Conservation (phyloP, 2,329 filamentous ascomycete species). For the Sarocladium oryzae region DNA sequence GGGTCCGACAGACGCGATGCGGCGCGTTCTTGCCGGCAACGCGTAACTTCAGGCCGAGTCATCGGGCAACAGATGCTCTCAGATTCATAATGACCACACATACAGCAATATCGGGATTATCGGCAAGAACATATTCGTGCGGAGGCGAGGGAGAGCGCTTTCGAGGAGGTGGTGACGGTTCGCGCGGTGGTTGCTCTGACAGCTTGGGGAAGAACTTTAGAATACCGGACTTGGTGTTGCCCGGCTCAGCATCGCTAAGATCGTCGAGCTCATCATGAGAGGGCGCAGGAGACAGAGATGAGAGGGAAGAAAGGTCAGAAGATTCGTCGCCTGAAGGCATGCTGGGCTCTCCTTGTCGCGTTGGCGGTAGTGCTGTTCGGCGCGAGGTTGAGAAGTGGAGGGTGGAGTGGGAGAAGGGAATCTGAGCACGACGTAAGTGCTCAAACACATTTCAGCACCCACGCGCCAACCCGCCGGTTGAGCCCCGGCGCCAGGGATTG, state of each 20-base stretch:
- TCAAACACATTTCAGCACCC: slow-evolving; percentile 4
- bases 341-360: slow-evolving; percentile 19
- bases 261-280: slow-evolving; percentile 46
- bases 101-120: slow-evolving; percentile 89
- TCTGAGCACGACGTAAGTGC: slow-evolving; percentile 7
- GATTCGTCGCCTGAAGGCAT: slow-evolving; percentile 57
- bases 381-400: slow-evolving; percentile 7
- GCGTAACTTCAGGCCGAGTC: slow-evolving; percentile 11
- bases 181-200: slow-evolving; percentile 44
- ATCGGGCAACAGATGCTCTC: slow-evolving; percentile 12
- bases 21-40: slow-evolving; percentile 28
- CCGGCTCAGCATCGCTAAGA: slow-evolving; percentile 21
- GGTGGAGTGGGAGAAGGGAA: slow-evolving; percentile 7
- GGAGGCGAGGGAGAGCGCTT: slow-evolving; percentile 84
- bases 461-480: slow-evolving; percentile 8
- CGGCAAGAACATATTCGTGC: slow-evolving; percentile 82
- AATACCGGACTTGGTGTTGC: slow-evolving; percentile 48
- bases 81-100: slow-evolving; percentile 33
- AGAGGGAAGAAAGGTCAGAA: slow-evolving; percentile 56
- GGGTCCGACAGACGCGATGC: slow-evolving; percentile 11
- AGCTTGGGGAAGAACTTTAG: slow-evolving; percentile 62
- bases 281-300: slow-evolving; percentile 38
- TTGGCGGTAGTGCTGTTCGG: neutral
- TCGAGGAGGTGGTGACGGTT: slow-evolving; percentile 58
- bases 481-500: slow-evolving; percentile 2